These are phyloP conservation scores for Pharnaceum exiguum DNA, from an alignment of 148 eudicot genomes.

Conservation along the genomic window DNA sequence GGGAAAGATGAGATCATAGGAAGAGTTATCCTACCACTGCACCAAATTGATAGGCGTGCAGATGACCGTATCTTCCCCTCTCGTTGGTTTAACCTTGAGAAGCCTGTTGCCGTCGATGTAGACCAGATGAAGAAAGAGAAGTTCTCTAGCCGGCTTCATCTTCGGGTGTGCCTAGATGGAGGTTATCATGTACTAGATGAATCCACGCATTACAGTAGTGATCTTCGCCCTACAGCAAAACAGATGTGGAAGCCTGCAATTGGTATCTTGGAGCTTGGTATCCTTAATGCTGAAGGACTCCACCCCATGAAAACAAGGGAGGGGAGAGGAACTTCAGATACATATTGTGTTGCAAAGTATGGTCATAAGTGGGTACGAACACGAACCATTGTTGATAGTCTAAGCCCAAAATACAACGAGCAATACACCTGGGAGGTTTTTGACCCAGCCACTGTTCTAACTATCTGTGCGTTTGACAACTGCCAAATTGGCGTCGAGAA, in stretches of 20 bases:
- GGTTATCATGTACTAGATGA: constrained; percentile 99
- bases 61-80: constrained; percentile 85
- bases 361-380: constrained; percentile 95
- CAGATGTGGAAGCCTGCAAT: constrained; percentile 89
- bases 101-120: constrained; percentile 73
- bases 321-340: constrained; percentile 83
- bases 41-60: constrained; percentile 72
- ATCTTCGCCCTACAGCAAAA: constrained; percentile 91
- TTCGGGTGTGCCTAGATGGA: constrained; percentile 89
- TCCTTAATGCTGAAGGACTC: constrained; percentile 73
- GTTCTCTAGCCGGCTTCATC: constrained; percentile 74
- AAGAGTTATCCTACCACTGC: constrained; percentile 66
- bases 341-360: constrained; percentile 95
- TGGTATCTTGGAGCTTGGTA: constrained; percentile 84
- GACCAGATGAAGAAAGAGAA: constrained; percentile 88
- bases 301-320: constrained; percentile 96
- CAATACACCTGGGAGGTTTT: constrained; percentile 99
- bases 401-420: constrained; percentile 82
- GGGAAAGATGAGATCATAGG: constrained; percentile 96
- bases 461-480: constrained; percentile 87
- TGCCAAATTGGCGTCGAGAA: constrained; percentile 82
- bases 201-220: constrained; percentile 89
- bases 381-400: constrained; percentile 77
- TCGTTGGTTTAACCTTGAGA: constrained; percentile 90
- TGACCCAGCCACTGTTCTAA: constrained; percentile 89